Conservation (phyloP, 331 rosid genomes). For the Phaseolus coccineus region DNA sequence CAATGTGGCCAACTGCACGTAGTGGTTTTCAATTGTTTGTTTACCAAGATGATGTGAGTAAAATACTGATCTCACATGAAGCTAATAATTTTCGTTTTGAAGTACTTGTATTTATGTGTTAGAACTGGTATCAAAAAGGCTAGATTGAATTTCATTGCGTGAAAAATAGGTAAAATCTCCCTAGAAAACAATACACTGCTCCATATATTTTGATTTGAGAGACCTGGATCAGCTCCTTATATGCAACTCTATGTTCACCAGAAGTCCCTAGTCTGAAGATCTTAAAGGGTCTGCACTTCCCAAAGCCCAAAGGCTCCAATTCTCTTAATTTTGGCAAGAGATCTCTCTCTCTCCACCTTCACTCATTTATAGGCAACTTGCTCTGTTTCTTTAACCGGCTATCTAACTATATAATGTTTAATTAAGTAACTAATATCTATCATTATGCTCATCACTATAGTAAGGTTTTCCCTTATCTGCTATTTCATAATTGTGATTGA, state of each 20-base stretch:
- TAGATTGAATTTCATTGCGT: not conserved
- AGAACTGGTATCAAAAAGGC: not conserved
- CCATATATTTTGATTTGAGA: not conserved
- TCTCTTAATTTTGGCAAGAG: not conserved
- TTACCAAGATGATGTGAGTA: conserved; percentile 87
- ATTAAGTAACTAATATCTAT: not conserved
- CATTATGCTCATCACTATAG: conserved; percentile 28
- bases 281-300: not conserved
- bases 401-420: not conserved
- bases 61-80: conserved; percentile 42
- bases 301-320: conserved; percentile 4
- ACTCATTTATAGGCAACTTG: not conserved
- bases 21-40: conserved; percentile 96
- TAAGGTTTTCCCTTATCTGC: conserved; percentile 15
- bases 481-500: conserved; percentile 28
- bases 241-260: conserved; percentile 3
- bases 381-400: not conserved
- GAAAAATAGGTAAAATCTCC: not conserved
- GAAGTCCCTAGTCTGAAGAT: not conserved
- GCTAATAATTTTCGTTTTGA: conserved; percentile 28
- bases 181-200: conserved; percentile 5
- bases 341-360: not conserved
- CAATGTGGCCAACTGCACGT: conserved; percentile 96
- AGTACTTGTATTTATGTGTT: conserved; percentile 20
- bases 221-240: not conserved